Conservation (phyloP, 495 filamentous ascomycete species). For the Penicillium turbatum region DNA sequence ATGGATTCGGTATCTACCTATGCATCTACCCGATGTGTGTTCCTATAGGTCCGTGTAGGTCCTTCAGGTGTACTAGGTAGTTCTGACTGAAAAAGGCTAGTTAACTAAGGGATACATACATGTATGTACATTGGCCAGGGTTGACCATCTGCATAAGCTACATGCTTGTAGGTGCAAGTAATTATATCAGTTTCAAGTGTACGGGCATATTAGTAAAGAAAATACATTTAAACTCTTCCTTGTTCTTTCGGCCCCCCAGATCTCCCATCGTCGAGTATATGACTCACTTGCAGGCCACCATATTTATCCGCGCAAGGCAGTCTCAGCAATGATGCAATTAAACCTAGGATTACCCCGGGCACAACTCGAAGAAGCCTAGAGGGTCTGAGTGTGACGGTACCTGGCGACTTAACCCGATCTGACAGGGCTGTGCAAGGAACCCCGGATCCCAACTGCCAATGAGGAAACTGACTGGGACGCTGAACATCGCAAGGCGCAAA, state of each 20-base stretch:
- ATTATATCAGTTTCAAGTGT: too few species aligned
- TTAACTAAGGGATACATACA: too few species aligned
- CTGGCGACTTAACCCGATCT: slow-evolving; percentile 5
- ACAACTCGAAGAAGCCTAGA: neutral
- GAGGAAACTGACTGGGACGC: neutral
- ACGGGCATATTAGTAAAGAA: too few species aligned
- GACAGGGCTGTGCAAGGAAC: slow-evolving; percentile 4
- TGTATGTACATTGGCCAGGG: too few species aligned
- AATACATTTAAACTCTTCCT: too few species aligned
- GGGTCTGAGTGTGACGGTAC: slow-evolving; percentile 6
- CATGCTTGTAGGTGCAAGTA: too few species aligned
- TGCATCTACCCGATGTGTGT: neutral
- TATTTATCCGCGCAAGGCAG: neutral
- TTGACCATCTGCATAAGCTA: too few species aligned
- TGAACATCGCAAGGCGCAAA: neutral
- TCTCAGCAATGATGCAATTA: neutral
- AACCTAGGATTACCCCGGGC: neutral
- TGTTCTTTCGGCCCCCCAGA: too few species aligned
- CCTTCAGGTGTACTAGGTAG: too few species aligned
- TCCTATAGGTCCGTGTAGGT: neutral
- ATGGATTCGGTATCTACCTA: neutral
- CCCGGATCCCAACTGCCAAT: neutral
- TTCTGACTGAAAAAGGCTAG: too few species aligned
- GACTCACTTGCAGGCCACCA: neutral
- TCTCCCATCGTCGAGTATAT: neutral